Evolutionary conservation across 1,139 yeast genomes (phyloP).

Genomic region (Casaregolazyma suthepensis): DNA sequence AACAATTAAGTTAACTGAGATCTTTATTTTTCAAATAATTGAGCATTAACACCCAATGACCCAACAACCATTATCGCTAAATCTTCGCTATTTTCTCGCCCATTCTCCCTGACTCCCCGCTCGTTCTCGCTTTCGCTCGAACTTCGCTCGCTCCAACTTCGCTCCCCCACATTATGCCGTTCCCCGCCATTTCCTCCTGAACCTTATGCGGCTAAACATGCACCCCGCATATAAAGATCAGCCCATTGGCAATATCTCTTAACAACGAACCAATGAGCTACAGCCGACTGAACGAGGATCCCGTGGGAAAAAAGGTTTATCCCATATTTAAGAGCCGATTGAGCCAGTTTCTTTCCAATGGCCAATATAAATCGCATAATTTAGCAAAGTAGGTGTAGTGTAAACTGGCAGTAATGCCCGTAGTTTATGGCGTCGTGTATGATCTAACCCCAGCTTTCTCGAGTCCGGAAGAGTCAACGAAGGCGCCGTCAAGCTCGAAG

Average conservation of each 20-base stretch:
- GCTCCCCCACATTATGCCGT: too few relatives aligned
- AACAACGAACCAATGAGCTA: constrained; percentile 11
- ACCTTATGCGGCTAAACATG: not conserved
- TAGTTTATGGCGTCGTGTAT: not conserved
- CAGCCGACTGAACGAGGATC: constrained; percentile 31
- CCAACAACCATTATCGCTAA: too few relatives aligned
- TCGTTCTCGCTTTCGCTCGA: too few relatives aligned
- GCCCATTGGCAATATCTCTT: not conserved
- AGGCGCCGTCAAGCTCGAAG: constrained; percentile 45
- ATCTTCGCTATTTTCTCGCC: too few relatives aligned
- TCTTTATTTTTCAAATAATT: too few relatives aligned
- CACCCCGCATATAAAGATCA: not conserved
- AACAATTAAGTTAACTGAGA: too few relatives aligned
- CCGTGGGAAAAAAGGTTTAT: constrained; percentile 80
- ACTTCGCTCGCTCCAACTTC: too few relatives aligned
- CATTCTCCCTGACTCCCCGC: too few relatives aligned
- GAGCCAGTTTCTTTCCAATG: constrained; percentile 68
- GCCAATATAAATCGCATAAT: constrained; percentile 63
- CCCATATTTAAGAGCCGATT: constrained; percentile 70
- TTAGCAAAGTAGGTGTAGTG: constrained; percentile 51
- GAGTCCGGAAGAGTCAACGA: constrained; percentile 47
- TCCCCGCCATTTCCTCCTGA: too few relatives aligned
- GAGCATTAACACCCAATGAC: too few relatives aligned
- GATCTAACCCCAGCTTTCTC: constrained; percentile 36
- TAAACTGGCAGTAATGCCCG: too few relatives aligned